Conservation (phyloP, 2,329 filamentous ascomycete species). For the Arthrobotrys iridis region DNA sequence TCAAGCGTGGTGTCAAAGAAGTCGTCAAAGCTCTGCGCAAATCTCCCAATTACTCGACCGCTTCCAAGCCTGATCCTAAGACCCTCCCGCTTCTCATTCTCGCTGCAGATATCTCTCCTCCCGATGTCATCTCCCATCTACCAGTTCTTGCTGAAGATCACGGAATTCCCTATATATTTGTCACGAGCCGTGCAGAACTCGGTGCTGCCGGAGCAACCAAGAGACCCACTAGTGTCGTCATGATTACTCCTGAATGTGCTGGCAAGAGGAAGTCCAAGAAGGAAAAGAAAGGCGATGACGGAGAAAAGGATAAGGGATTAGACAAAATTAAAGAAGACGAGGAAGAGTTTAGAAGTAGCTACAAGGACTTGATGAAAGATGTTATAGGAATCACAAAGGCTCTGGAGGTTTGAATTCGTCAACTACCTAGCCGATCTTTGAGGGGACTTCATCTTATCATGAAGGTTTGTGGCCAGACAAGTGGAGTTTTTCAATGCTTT, state of each 20-base stretch:
- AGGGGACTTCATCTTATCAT: neutral
- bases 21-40: constrained; percentile 98
- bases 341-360: constrained; percentile 70
- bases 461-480: neutral
- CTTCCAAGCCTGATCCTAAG: constrained; percentile 70
- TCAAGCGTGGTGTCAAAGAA: constrained; percentile 98
- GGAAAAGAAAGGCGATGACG: constrained; percentile 64
- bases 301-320: constrained; percentile 61
- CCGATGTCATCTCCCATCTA: constrained; percentile 98
- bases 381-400: constrained; percentile 58
- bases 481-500: too few species aligned
- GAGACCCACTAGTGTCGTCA: constrained; percentile 94
- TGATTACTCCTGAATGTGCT: constrained; percentile 73
- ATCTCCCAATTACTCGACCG: constrained; percentile 75
- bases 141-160: constrained; percentile 98
- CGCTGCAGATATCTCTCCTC: constrained; percentile 95
- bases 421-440: neutral
- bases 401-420: constrained; percentile 25
- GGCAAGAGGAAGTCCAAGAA: constrained; percentile 61
- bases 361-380: constrained; percentile 73
- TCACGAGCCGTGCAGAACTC: constrained; percentile 89
- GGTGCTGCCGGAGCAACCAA: constrained; percentile 94
- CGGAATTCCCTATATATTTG: constrained; percentile 95
- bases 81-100: constrained; percentile 76
- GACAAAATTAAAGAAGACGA: constrained; percentile 62